phyloP scores from a whole-genome alignment of 2,329 filamentous ascomycete species.

The Sarocladiaceae sp. region DNA sequence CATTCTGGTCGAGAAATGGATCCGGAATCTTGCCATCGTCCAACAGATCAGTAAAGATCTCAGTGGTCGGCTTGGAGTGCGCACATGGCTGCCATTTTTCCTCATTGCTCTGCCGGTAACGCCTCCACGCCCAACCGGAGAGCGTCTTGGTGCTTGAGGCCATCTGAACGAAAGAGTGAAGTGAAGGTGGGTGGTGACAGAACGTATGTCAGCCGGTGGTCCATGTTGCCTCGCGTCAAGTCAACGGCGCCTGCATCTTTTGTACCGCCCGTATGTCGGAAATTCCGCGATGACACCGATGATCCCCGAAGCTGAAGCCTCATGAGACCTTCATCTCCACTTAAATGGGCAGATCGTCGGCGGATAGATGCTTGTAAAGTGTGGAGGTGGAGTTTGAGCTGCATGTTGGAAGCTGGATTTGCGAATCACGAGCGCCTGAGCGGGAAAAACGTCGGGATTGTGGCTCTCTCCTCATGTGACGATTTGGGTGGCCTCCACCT shows the following conservation, averaged over 20 bases:
- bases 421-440: background rate
- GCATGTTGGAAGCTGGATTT: background rate
- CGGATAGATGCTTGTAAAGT: background rate
- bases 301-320: too few species aligned
- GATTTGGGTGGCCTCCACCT: too few species aligned
- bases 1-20: conserved; percentile 53
- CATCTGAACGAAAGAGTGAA: background rate
- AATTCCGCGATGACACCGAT: too few species aligned
- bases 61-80: background rate
- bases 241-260: too few species aligned
- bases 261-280: too few species aligned
- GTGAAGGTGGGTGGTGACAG: too few species aligned
- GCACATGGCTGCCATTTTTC: conserved; percentile 5
- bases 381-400: background rate
- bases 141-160: conserved; percentile 5
- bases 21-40: conserved; percentile 30
- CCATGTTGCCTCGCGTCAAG: too few species aligned
- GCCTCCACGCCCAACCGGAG: background rate
- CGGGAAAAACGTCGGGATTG: background rate
- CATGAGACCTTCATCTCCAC: background rate
- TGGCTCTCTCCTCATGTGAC: too few species aligned
- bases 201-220: too few species aligned
- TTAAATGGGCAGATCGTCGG: background rate
- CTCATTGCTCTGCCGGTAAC: background rate
- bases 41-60: background rate